phyloP scores from a whole-genome alignment of 257 asterid species.

The Solanum chaucha region DNA sequence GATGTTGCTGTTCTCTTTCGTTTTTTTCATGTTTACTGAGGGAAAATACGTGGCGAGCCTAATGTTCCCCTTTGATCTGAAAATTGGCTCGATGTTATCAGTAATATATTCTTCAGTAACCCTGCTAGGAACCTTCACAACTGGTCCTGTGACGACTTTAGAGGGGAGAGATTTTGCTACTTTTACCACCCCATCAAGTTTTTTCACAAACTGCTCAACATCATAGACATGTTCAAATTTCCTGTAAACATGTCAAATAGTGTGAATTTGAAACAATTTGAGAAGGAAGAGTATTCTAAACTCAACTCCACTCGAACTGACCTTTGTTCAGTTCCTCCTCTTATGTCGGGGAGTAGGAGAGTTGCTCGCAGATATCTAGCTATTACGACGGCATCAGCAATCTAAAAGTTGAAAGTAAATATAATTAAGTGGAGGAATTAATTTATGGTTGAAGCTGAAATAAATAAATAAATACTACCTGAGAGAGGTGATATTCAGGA shows the following conservation, averaged over 20 bases:
- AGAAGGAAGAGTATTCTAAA: too few relatives aligned
- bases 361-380: conserved; percentile 86
- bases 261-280: too few relatives aligned
- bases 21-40: conserved; percentile 82
- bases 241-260: conserved; percentile 13
- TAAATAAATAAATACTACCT: conserved; percentile 19
- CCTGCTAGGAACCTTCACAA: conserved; percentile 84
- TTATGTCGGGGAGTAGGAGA: conserved; percentile 84
- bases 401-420: conserved; percentile 25
- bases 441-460: not conserved
- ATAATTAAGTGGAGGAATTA: not conserved
- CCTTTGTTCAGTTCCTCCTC: conserved; percentile 89
- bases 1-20: conserved; percentile 34
- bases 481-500: conserved; percentile 99
- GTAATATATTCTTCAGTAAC: conserved; percentile 63
- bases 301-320: not conserved
- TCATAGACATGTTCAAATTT: conserved; percentile 59
- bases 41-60: conserved; percentile 85
- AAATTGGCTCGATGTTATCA: conserved; percentile 56
- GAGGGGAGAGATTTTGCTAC: conserved; percentile 56
- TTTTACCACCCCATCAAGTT: conserved; percentile 70
- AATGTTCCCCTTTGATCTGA: conserved; percentile 65
- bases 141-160: conserved; percentile 40
- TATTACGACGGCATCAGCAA: conserved; percentile 90
- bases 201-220: conserved; percentile 45